phyloP scores from a whole-genome alignment of 2,329 filamentous ascomycete species.

The Colletotrichum sp. region DNA sequence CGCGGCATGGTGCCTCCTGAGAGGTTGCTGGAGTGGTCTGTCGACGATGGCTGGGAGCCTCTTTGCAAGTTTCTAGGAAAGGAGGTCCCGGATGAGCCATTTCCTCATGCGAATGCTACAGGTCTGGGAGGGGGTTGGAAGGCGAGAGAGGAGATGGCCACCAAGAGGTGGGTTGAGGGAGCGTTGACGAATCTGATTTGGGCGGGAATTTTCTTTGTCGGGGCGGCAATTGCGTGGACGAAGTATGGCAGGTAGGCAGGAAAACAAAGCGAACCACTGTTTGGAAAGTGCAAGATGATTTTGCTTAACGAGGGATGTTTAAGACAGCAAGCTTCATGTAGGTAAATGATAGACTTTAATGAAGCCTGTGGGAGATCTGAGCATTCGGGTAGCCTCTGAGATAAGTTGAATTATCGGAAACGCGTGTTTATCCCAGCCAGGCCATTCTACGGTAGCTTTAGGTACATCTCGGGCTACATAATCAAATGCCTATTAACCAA shows the following conservation, averaged over 20 bases:
- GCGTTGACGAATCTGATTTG: conserved; percentile 13
- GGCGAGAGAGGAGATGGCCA: conserved; percentile 16
- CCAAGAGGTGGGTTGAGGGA: conserved; percentile 13
- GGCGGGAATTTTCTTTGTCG: neutral
- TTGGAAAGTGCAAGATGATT: no score
- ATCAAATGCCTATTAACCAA: no score
- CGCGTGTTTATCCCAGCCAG: no score
- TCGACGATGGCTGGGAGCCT: conserved; percentile 44
- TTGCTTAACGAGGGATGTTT: no score
- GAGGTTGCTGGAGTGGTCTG: conserved; percentile 38
- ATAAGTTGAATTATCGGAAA: no score
- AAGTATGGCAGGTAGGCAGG: neutral
- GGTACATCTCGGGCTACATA: no score
- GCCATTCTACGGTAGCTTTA: no score
- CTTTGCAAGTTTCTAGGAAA: conserved; percentile 44
- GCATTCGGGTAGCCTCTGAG: no score
- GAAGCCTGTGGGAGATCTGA: no score
- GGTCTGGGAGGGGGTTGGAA: conserved; percentile 1
- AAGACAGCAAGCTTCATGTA: no score
- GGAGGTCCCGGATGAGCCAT: conserved; percentile 34
- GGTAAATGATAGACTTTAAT: no score
- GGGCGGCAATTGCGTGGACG: neutral
- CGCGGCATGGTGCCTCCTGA: conserved; percentile 32
- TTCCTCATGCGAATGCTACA: conserved; percentile 36
- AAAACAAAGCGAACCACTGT: no score